These are phyloP conservation scores for Ustilago lituana DNA, from an alignment of 1,284 basidiomycete species.

Conservation along the genomic window DNA sequence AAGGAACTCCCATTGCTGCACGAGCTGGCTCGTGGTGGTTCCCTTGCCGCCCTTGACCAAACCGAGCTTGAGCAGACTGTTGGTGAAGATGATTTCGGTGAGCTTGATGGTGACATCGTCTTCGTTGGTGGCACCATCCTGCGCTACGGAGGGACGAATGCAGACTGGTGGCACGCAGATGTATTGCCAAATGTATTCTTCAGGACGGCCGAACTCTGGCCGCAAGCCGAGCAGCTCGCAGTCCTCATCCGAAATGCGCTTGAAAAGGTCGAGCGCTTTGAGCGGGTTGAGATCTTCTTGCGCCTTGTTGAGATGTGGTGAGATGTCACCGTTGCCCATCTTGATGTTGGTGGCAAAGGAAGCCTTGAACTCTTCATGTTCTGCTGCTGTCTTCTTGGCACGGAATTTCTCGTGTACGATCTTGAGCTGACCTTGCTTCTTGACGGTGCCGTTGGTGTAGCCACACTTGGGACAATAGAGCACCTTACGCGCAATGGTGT, in stretches of 20 bases:
- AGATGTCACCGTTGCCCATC: constrained; percentile 83
- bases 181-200: constrained; percentile 99
- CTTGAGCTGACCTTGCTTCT: constrained; percentile 92
- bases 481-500: constrained; percentile 85
- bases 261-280: constrained; percentile 92
- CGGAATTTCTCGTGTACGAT: constrained; percentile 98
- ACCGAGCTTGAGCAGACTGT: constrained; percentile 89
- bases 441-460: constrained; percentile 92
- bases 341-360: constrained; percentile 85
- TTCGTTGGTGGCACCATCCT: constrained; percentile 85
- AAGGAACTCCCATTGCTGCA: constrained; percentile 96
- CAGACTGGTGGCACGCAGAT: constrained; percentile 97
- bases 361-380: constrained; percentile 86
- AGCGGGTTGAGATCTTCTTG: constrained; percentile 95
- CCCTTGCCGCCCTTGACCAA: constrained; percentile 74
- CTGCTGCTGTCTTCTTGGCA: constrained; percentile 89
- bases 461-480: constrained; percentile 93
- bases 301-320: constrained; percentile 85
- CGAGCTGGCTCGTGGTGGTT: constrained; percentile 63
- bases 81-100: constrained; percentile 95
- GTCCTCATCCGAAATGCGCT: constrained; percentile 90
- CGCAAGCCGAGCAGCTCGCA: constrained; percentile 92
- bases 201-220: constrained; percentile 88
- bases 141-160: constrained; percentile 95
- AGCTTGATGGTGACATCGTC: constrained; percentile 98